Evolutionary conservation across 345 rosid species (phyloP), one percentile per base, ranked within the genome.

Genomic region (Sisymbrium irio): DNA sequence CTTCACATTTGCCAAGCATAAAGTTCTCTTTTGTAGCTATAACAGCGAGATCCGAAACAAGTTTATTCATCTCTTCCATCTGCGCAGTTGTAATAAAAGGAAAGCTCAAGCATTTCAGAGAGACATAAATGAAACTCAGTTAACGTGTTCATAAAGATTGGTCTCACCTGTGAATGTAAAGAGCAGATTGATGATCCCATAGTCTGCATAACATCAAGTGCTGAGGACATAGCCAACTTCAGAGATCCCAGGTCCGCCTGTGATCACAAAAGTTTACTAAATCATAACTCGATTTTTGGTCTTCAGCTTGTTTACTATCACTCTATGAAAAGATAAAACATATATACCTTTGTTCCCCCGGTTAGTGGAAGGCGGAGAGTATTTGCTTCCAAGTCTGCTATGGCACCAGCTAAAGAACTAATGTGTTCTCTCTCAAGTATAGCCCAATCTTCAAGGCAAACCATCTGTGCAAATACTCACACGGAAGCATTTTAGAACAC

Each of bases 371-470:
- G 81, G 45, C 91, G 91, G 30, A 87, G 87, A 39, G 99, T 95
- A 84, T 86, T 86, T 2, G 97, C 92, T 84, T 90, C 87, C 66
- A 95, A 80, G 86, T 91, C 97, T 69, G 84, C 91, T 51, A 85
- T 82, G 25, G 92, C 88, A 42, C 92, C 91, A 69, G 85, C 71
- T 87, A 95, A 76, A 60, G 96, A 89, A 76, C 77, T 73, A 13
- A 77, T 20, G 75, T 95, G 96, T 54, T 92, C 92, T 74, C 81
- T 84, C 83, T 92, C 97, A 58, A 90, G 84, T 56, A 72, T 82
- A 30, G 83, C 87, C 97, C 99, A 95, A 71, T 88, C 88, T 45
- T 90, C 89, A 37, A 95, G 93, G 85, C 66, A 73, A 45, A 37
- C 75, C 82, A 95, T 84, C 99, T 95, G 82, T 67, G 62, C 51